These are phyloP conservation scores for Phellopilus nigrolimitatus DNA, from an alignment of 1,284 basidiomycete species.

Conservation along the genomic window DNA sequence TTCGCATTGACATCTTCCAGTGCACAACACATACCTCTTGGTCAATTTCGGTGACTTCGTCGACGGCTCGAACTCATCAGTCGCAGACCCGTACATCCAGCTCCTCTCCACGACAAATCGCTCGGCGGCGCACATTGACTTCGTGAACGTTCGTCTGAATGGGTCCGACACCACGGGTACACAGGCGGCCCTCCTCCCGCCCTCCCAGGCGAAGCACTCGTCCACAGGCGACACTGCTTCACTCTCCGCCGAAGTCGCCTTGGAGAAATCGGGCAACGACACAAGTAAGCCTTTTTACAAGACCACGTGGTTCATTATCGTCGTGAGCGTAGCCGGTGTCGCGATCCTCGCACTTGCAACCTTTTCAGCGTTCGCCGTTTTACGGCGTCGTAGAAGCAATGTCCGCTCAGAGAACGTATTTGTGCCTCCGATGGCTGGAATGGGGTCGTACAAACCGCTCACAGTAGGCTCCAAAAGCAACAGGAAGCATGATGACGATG, in stretches of 20 bases:
- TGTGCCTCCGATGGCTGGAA: slow-evolving; percentile 1
- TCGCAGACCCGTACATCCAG: slow-evolving; percentile 52
- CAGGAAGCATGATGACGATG: not conserved
- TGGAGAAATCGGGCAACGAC: not conserved
- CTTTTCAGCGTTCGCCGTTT: not conserved
- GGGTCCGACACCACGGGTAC: slow-evolving; percentile 40
- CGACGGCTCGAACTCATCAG: slow-evolving; percentile 27
- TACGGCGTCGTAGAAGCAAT: slow-evolving; percentile 3
- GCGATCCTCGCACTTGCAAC: not conserved
- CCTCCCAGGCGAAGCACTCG: slow-evolving; percentile 1
- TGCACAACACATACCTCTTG: slow-evolving; percentile 24
- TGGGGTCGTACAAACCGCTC: not conserved
- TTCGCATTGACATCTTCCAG: slow-evolving; percentile 45
- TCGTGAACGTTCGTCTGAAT: slow-evolving; percentile 45
- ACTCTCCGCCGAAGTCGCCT: not conserved
- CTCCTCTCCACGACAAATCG: slow-evolving; percentile 39
- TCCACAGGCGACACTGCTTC: not conserved
- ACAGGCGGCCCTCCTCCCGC: slow-evolving; percentile 18
- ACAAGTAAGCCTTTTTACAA: slow-evolving; percentile 1
- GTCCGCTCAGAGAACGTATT: not conserved
- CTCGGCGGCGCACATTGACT: slow-evolving; percentile 42
- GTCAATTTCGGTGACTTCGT: slow-evolving; percentile 31
- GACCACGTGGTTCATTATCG: slow-evolving; percentile 7
- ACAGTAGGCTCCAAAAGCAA: not conserved
- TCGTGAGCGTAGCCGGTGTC: not conserved